Percentiles rank a stretch among this genome's conserved stretches.
Conservation (phyloP, 257 asterid genomes). For the Solanum chiquidenum region DNA sequence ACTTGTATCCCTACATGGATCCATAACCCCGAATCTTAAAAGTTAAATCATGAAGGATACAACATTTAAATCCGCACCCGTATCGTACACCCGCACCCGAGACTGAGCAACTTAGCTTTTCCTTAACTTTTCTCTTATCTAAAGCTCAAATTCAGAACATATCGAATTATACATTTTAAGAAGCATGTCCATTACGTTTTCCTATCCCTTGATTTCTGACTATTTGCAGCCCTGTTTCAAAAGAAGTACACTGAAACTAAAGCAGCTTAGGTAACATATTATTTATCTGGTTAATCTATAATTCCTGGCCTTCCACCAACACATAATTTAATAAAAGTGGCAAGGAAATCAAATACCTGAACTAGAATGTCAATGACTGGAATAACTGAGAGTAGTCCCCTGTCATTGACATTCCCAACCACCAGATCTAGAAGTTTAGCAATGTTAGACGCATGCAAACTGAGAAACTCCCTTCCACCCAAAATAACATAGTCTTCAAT, state of each 20-base stretch:
- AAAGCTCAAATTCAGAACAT: not conserved
- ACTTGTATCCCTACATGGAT: too few relatives aligned
- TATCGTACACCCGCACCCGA: too few relatives aligned
- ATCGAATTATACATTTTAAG: not conserved
- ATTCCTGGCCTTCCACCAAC: not conserved
- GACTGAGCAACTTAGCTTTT: not conserved
- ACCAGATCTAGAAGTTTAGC: conserved; percentile 84
- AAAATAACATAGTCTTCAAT: conserved; percentile 81
- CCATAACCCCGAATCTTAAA: too few relatives aligned
- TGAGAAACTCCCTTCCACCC: conserved; percentile 74
- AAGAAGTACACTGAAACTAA: not conserved
- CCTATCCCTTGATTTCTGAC: not conserved
- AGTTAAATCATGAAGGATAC: too few relatives aligned
- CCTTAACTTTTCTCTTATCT: not conserved
- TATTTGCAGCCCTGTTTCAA: not conserved
- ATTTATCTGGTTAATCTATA: not conserved
- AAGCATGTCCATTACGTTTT: not conserved
- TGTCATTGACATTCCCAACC: conserved; percentile 78
- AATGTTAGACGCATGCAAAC: conserved; percentile 61
- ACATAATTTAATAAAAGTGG: not conserved
- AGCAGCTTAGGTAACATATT: not conserved
- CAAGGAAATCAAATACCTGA: conserved; percentile 52
- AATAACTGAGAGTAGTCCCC: conserved; percentile 73
- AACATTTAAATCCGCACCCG: too few relatives aligned
- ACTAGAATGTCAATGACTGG: conserved; percentile 80